phyloP scores from a whole-genome alignment of 805 yeast species.

The Saturnispora dispora region DNA sequence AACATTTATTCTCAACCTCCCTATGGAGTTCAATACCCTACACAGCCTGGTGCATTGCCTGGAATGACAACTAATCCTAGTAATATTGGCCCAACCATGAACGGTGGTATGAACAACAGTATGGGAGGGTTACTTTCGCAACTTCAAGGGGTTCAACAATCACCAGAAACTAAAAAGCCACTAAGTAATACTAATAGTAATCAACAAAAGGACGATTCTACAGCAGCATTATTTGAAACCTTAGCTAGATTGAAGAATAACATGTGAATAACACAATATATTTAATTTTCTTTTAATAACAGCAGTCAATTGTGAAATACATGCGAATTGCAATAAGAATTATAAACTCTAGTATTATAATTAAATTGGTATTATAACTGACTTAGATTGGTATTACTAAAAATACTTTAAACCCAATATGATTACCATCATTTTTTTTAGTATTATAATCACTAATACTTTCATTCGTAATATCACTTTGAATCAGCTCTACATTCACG shows the following conservation, averaged over 20 bases:
- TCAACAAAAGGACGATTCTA: conserved; percentile 16
- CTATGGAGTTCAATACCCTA: conserved; percentile 5
- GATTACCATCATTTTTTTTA: background rate
- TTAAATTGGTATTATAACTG: too few species aligned
- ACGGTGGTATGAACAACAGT: background rate
- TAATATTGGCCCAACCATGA: background rate
- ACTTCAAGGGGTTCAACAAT: conserved; percentile 1
- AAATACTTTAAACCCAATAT: too few species aligned
- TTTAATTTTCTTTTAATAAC: background rate
- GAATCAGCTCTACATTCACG: background rate
- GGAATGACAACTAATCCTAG: conserved; percentile 2
- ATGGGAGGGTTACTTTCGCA: conserved; percentile 10
- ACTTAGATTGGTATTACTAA: too few species aligned
- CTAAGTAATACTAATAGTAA: background rate
- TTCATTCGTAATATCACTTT: background rate
- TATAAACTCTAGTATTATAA: background rate
- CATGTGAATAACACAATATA: conserved; percentile 17
- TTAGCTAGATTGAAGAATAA: conserved; percentile 31
- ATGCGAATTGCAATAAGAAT: background rate
- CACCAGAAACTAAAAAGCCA: background rate
- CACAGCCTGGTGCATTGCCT: conserved; percentile 8
- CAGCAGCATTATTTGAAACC: conserved; percentile 30
- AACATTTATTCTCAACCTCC: conserved; percentile 12
- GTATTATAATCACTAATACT: background rate
- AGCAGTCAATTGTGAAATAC: background rate